Percentiles rank a stretch among this genome's conserved stretches.
Evolutionary conservation across 1,139 yeast genomes (phyloP).

Genomic region (Insectozyma bohioensis): DNA sequence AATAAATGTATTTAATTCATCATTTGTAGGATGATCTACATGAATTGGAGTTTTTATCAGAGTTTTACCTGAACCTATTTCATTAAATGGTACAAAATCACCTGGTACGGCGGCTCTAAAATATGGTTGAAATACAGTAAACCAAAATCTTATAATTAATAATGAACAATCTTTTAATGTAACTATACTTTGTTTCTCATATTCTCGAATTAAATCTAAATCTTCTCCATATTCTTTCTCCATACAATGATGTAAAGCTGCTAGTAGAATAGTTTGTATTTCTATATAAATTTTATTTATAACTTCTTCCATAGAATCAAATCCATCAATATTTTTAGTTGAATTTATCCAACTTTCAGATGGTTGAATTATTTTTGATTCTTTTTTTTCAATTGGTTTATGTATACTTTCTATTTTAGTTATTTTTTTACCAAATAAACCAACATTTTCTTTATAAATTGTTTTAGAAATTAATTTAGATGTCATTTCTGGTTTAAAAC

Average conservation of each 20-base stretch:
- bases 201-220: constrained; percentile 47
- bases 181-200: constrained; percentile 32
- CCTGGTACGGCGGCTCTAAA: constrained; percentile 19
- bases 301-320: constrained; percentile 10
- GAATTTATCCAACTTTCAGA: constrained; percentile 14
- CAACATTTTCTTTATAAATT: constrained; percentile 42
- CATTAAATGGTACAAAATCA: constrained; percentile 27
- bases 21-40: constrained; percentile 27
- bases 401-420: constrained; percentile 5
- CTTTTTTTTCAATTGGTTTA: background rate
- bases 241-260: constrained; percentile 56
- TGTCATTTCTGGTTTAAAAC: constrained; percentile 58
- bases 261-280: constrained; percentile 39
- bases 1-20: constrained; percentile 39
- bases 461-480: constrained; percentile 57
- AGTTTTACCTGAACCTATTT: constrained; percentile 21
- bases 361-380: constrained; percentile 5
- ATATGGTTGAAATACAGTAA: constrained; percentile 58
- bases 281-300: constrained; percentile 32
- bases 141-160: constrained; percentile 49
- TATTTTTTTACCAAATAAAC: constrained; percentile 19
- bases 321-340: constrained; percentile 8
- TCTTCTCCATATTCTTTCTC: constrained; percentile 59
- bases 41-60: constrained; percentile 19
- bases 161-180: constrained; percentile 44